Conservation (phyloP, 495 filamentous ascomycete species). For the Annulohypoxylon nitens region DNA sequence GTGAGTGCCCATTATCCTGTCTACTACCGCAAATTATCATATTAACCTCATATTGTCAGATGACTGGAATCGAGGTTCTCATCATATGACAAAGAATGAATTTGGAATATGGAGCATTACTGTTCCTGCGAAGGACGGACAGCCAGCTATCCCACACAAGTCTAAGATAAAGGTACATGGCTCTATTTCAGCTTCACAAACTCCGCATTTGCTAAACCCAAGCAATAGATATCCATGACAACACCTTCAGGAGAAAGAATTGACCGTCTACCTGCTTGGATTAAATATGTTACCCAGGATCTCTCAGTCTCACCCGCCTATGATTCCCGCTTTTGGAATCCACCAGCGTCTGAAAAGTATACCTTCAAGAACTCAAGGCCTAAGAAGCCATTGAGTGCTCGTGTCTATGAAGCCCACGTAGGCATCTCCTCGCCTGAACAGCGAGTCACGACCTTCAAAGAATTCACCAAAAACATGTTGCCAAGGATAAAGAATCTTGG, state of each 20-base stretch:
- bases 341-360: slow-evolving; percentile 78
- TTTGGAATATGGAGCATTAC: slow-evolving; percentile 92
- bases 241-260: slow-evolving; percentile 82
- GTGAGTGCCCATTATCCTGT: slow-evolving; percentile 58
- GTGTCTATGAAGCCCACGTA: slow-evolving; percentile 98
- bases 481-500: slow-evolving; percentile 90
- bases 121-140: slow-evolving; percentile 77
- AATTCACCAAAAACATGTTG: slow-evolving; percentile 93
- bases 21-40: neutral
- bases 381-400: slow-evolving; percentile 83
- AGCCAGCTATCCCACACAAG: slow-evolving; percentile 87
- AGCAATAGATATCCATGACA: slow-evolving; percentile 81
- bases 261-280: slow-evolving; percentile 94
- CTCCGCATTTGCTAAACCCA: slow-evolving; percentile 36
- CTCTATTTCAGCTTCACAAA: slow-evolving; percentile 1
- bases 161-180: slow-evolving; percentile 90
- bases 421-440: slow-evolving; percentile 95
- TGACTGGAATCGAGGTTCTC: slow-evolving; percentile 84
- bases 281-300: slow-evolving; percentile 95
- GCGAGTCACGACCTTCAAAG: slow-evolving; percentile 91
- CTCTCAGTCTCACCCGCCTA: slow-evolving; percentile 88
- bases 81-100: slow-evolving; percentile 84
- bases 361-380: slow-evolving; percentile 85
- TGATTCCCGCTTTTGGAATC: slow-evolving; percentile 98
- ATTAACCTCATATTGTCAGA: slow-evolving; percentile 64